Conservation (phyloP, 192 early-diverging fungal genomes). For the Ambispora gerdemannii region DNA sequence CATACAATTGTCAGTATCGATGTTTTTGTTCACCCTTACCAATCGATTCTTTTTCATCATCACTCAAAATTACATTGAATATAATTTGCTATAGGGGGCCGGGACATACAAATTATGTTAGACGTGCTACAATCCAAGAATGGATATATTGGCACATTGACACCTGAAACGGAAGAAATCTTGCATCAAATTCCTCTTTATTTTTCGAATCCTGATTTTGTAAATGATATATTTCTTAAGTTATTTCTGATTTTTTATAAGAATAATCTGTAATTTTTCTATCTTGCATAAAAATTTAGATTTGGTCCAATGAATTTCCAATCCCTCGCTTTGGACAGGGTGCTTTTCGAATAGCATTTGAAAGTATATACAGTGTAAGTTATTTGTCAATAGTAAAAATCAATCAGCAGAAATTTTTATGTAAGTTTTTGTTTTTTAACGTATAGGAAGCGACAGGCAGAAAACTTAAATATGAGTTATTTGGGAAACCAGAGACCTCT, state of each 20-base stretch:
- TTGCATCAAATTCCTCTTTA: conserved; percentile 70
- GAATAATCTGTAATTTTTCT: too few species aligned
- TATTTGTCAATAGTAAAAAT: not conserved
- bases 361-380: conserved; percentile 58
- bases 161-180: conserved; percentile 26
- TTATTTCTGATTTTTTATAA: not conserved
- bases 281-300: too few species aligned
- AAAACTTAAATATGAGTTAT: conserved; percentile 62
- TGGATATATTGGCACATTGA: conserved; percentile 55
- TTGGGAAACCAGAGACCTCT: conserved; percentile 75
- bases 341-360: conserved; percentile 68
- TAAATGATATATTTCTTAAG: conserved; percentile 21
- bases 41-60: too few species aligned
- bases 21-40: not conserved
- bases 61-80: not conserved
- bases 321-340: conserved; percentile 79
- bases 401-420: not conserved
- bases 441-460: conserved; percentile 42
- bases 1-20: conserved; percentile 60
- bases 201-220: conserved; percentile 67
- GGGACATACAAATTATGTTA: conserved; percentile 76
- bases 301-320: conserved; percentile 87
- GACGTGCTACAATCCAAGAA: conserved; percentile 65
- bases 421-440: conserved; percentile 32
- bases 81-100: conserved; percentile 54